Percentiles rank a stretch among this genome's conserved stretches.
Conservation (phyloP, 495 filamentous ascomycete species). For the Immersiella caudata region DNA sequence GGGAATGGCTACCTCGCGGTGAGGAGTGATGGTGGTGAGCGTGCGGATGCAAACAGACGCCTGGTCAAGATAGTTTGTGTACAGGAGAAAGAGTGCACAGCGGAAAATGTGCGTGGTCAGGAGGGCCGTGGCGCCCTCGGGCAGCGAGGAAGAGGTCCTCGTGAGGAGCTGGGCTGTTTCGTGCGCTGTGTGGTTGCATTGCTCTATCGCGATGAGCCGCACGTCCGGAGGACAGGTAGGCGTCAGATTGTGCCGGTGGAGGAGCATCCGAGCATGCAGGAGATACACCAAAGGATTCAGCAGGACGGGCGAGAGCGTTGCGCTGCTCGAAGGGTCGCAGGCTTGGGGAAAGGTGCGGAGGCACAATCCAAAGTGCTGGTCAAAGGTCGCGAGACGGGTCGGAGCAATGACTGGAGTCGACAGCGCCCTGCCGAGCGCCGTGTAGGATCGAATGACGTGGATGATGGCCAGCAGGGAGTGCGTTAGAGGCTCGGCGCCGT, state of each 20-base stretch:
- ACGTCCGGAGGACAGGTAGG: conserved; percentile 67
- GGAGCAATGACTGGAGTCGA: conserved; percentile 67
- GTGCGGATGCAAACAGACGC: conserved; percentile 75
- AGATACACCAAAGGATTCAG: conserved; percentile 75
- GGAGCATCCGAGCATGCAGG: conserved; percentile 78
- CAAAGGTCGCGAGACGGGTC: conserved; percentile 74
- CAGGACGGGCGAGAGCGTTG: conserved; percentile 70
- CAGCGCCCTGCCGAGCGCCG: conserved; percentile 73
- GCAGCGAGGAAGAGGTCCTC: conserved; percentile 55
- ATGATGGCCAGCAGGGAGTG: conserved; percentile 77
- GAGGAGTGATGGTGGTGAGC: conserved; percentile 66
- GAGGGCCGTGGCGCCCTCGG: conserved; percentile 48
- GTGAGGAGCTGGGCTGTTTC: conserved; percentile 78
- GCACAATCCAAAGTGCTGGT: conserved; percentile 77
- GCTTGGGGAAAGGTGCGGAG: conserved; percentile 71
- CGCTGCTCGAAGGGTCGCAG: conserved; percentile 65
- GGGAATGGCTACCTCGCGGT: conserved; percentile 70
- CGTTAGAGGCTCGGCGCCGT: conserved; percentile 54
- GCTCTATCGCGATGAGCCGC: conserved; percentile 70
- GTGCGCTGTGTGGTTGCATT: conserved; percentile 71
- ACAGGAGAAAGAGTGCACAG: conserved; percentile 77
- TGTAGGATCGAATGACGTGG: conserved; percentile 80
- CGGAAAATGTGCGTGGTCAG: conserved; percentile 90
- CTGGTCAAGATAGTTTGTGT: conserved; percentile 69
- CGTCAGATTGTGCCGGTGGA: conserved; percentile 90